Percentiles rank a stretch among this genome's conserved stretches.
These are phyloP conservation scores for Poa annua DNA, from an alignment of 176 grass and related monocot species.

Conservation along the genomic window DNA sequence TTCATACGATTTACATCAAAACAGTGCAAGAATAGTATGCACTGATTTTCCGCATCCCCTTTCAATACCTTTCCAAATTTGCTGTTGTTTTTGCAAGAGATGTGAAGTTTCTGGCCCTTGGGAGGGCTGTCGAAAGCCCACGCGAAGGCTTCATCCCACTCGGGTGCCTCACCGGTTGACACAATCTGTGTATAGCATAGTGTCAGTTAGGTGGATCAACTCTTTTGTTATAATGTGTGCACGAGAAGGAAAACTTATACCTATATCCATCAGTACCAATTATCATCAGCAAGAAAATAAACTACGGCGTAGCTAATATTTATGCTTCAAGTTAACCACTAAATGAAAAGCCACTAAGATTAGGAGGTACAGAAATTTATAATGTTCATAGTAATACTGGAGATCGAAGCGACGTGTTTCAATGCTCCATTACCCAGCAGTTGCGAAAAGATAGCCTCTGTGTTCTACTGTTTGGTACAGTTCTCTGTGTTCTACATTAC, in stretches of 20 bases:
- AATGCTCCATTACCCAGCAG: background rate
- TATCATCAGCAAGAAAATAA: background rate
- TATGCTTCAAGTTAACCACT: slow-evolving; percentile 17
- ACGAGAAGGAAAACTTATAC: background rate
- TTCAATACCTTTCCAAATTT: slow-evolving; percentile 93
- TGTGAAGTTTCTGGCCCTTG: slow-evolving; percentile 98
- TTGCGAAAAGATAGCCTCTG: background rate
- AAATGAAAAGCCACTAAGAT: background rate
- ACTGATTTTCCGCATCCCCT: background rate
- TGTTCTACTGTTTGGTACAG: background rate
- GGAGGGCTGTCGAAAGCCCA: slow-evolving; percentile 99
- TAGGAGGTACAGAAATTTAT: background rate
- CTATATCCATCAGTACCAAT: background rate
- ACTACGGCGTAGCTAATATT: background rate
- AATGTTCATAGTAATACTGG: background rate
- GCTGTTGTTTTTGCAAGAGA: slow-evolving; percentile 99
- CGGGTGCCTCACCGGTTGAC: slow-evolving; percentile 83
- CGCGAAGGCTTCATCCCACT: slow-evolving; percentile 97
- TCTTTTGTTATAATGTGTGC: background rate
- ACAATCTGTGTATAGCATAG: slow-evolving; percentile 58
- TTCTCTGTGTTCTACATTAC: background rate
- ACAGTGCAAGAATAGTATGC: background rate
- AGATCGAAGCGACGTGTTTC: background rate
- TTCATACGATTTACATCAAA: background rate
- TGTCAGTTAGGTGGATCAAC: slow-evolving; percentile 13